Base-by-base conservation (phyloP, 2,329 filamentous ascomycete genomes). In the Ceratocystis diversiconidia region DNA sequence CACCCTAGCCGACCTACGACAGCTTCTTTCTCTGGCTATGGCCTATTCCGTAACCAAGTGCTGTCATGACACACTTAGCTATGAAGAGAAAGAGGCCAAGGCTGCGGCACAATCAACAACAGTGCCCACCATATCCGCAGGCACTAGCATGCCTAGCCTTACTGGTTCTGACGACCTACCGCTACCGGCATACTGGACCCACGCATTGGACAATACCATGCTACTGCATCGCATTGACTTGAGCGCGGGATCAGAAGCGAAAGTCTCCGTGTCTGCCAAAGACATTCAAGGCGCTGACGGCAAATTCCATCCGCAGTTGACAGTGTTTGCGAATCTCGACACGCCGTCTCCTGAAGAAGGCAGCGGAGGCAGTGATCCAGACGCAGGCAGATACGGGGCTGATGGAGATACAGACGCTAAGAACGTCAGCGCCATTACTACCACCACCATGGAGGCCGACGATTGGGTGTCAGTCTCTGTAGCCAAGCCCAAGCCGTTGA, bases 1-100 rank as follows among this genome's bases (percentile, higher is more conserved):
- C 0, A 75, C 75, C 68, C 72, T 79, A 17, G 68, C 70, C 8
- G 77, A 79, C 43, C 74, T 81, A 5, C 72, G 74, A 12, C 75
- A 77, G 68, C 82, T 82, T 70, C 69, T 83, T 7, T 72, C 75
- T 65, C 75, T 75, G 19, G 77, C 78, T 12, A 73, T 76, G 6
- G 70, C 74, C 28, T 78, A 76, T 57, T 73, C 74, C 52, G 72
- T 81, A 2, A 72, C 76, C 0, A 71, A 75, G 8, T 73, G 74
- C 64, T 72, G 73, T 61, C 70, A 77, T 36, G 68, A 70, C 25
- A 68, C 69, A 41, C 69, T 74, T 17, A 0, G 46, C 3, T 48
- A 63, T 2, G 41, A 63, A 41, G 66, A 67, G 5, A 57, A 44
- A 44, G 46, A 52, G 28, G 7, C n/a, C 7, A 52, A 55, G 12